Percentiles rank a stretch among this genome's conserved stretches.
Evolutionary conservation across 805 yeast species (phyloP).

Genomic region (Yarrowia yakushimensis): DNA sequence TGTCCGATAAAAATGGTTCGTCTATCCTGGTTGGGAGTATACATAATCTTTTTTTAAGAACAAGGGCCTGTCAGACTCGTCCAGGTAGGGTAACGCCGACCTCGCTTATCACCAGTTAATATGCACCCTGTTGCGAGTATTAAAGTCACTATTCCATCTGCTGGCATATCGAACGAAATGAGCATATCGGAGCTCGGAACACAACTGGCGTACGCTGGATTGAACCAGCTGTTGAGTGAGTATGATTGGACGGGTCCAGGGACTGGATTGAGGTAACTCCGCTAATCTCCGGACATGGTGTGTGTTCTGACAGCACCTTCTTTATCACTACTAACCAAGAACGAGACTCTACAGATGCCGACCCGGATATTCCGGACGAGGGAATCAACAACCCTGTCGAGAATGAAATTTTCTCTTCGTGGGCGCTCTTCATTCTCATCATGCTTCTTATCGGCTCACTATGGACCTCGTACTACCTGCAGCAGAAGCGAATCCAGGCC

Average conservation of each 20-base stretch:
- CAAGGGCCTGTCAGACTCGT: not conserved
- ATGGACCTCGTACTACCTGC: constrained; percentile 92
- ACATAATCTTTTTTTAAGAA: not conserved
- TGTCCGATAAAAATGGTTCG: not conserved
- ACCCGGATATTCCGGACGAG: constrained; percentile 43
- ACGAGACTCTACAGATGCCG: constrained; percentile 42
- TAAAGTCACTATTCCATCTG: constrained; percentile 13
- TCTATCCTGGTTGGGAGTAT: not conserved
- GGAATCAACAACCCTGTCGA: constrained; percentile 75
- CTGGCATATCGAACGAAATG: not conserved
- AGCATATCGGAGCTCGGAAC: constrained; percentile 24
- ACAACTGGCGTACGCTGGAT: constrained; percentile 21
- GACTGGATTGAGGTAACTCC: not conserved
- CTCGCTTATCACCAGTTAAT: constrained; percentile 24
- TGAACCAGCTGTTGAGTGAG: constrained; percentile 18
- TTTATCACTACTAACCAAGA: constrained; percentile 15
- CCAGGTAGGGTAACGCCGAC: constrained; percentile 12
- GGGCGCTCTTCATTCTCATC: constrained; percentile 91
- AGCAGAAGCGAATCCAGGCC: constrained; percentile 86
- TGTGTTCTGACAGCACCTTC: no score
- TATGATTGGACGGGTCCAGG: not conserved
- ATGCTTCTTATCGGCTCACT: constrained; percentile 79
- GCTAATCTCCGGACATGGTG: not conserved
- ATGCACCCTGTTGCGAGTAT: constrained; percentile 20
- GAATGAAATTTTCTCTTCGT: constrained; percentile 92